A percentile compares a stretch with the other conserved stretches of the same genome.
Evolutionary conservation across 495 filamentous ascomycete genomes (phyloP).

Genomic region (Glutinoglossum americanum): DNA sequence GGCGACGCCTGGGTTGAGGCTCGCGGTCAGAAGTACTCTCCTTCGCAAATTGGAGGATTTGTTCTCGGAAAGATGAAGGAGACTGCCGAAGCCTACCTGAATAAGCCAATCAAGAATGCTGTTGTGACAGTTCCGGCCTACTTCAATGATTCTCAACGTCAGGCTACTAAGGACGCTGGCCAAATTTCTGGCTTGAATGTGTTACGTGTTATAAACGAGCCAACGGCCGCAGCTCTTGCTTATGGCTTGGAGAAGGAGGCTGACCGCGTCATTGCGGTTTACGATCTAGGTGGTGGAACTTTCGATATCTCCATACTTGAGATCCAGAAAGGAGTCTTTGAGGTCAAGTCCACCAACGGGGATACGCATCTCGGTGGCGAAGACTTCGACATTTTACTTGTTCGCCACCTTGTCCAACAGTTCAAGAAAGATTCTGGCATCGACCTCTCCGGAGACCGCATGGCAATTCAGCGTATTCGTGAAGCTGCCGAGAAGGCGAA

Average conservation of each 20-base stretch:
- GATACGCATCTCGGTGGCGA: conserved; percentile 96
- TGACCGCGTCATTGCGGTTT: conserved; percentile 82
- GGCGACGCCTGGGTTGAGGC: conserved; percentile 97
- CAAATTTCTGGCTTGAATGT: conserved; percentile 92
- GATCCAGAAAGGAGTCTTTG: conserved; percentile 95
- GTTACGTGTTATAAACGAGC: conserved; percentile 91
- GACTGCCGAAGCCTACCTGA: conserved; percentile 77
- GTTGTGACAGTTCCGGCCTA: conserved; percentile 94
- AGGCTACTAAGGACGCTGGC: conserved; percentile 94
- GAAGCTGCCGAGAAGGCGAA: conserved; percentile 99
- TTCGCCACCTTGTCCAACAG: conserved; percentile 81
- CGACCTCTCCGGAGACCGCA: conserved; percentile 80
- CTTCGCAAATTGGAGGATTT: conserved; percentile 95
- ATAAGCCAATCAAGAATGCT: conserved; percentile 79
- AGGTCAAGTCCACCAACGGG: conserved; percentile 98
- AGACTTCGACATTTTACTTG: conserved; percentile 92
- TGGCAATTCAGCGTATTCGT: conserved; percentile 98
- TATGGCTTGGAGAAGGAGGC: conserved; percentile 89
- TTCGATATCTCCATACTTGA: conserved; percentile 97
- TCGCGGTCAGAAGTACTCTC: conserved; percentile 91
- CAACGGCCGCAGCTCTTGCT: conserved; percentile 81
- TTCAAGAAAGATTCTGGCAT: conserved; percentile 94
- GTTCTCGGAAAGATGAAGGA: conserved; percentile 98
- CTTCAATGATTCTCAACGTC: conserved; percentile 95
- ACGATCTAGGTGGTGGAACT: conserved; percentile 95